Conservation (phyloP, 768 basidiomycete genomes). For the Phaffia australis region DNA sequence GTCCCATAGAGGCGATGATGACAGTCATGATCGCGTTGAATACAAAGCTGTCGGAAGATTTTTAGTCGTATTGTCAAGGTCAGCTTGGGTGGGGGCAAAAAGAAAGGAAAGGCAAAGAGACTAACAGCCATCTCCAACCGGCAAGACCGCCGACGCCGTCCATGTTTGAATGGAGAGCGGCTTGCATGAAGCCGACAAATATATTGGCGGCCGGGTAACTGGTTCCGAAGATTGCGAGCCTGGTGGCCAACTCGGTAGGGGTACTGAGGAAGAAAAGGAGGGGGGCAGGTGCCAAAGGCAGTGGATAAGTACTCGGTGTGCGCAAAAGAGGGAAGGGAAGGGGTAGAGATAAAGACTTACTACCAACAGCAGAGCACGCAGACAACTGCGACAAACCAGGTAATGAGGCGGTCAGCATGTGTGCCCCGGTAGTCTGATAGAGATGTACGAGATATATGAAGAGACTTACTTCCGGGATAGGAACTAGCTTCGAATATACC, state of each 20-base stretch:
- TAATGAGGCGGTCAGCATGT: not conserved
- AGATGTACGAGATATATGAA: not conserved
- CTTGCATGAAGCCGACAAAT: constrained; percentile 29
- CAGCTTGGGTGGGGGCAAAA: not conserved
- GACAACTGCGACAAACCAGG: constrained; percentile 5
- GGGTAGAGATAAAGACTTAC: not conserved
- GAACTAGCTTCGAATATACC: constrained; percentile 28
- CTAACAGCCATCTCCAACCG: constrained; percentile 29
- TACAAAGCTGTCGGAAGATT: too few relatives aligned
- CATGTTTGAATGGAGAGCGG: constrained; percentile 26
- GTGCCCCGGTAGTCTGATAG: not conserved
- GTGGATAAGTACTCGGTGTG: not conserved
- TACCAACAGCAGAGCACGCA: constrained; percentile 18
- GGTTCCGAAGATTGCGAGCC: constrained; percentile 29
- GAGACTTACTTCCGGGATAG: constrained; percentile 31
- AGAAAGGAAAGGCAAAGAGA: not conserved
- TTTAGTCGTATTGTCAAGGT: constrained; percentile 2
- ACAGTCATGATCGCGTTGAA: constrained; percentile 28
- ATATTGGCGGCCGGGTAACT: constrained; percentile 28
- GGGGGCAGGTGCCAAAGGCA: not conserved
- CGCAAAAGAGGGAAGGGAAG: not conserved
- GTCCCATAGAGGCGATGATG: constrained; percentile 23
- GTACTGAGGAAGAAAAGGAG: constrained; percentile 16
- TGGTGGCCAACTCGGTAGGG: constrained; percentile 26
- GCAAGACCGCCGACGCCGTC: constrained; percentile 25